Conservation (phyloP, 2,329 filamentous ascomycete species). For the Bipolaris sorokiniana region DNA sequence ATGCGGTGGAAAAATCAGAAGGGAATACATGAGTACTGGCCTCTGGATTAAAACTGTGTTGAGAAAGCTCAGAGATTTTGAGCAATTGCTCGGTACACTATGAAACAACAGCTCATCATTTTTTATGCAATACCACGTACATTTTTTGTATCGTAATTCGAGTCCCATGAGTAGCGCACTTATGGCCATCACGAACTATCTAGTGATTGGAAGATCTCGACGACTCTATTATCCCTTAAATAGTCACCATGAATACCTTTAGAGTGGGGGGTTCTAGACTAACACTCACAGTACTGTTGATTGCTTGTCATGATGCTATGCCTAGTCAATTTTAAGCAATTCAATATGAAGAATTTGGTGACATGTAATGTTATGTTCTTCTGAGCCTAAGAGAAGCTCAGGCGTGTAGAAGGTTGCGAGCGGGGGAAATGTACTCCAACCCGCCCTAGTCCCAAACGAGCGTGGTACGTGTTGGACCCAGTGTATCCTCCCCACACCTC, state of each 20-base stretch:
- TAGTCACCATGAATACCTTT: neutral
- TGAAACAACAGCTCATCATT: neutral
- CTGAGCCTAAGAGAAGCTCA: neutral
- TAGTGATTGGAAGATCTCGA: neutral
- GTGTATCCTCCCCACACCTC: slow-evolving; percentile 17
- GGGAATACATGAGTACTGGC: slow-evolving; percentile 26
- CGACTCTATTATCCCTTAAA: neutral
- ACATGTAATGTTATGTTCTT: neutral
- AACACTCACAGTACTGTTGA: neutral
- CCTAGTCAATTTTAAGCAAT: neutral
- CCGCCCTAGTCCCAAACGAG: slow-evolving; percentile 6
- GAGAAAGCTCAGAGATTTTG: neutral
- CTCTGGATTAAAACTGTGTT: slow-evolving; percentile 13
- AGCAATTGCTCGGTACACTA: neutral
- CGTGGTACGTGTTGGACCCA: slow-evolving; percentile 8
- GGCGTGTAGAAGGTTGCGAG: neutral
- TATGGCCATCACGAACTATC: neutral
- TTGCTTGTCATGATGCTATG: neutral
- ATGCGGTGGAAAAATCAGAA: slow-evolving; percentile 34
- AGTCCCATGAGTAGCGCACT: too few species aligned
- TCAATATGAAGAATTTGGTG: too few species aligned
- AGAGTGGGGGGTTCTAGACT: neutral
- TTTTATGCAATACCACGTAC: neutral
- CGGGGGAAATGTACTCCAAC: neutral
- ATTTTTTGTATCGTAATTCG: neutral